These are phyloP conservation scores for Dictyostelium intermedium DNA, from an alignment of 78 protist genomes.

Conservation along the genomic window DNA sequence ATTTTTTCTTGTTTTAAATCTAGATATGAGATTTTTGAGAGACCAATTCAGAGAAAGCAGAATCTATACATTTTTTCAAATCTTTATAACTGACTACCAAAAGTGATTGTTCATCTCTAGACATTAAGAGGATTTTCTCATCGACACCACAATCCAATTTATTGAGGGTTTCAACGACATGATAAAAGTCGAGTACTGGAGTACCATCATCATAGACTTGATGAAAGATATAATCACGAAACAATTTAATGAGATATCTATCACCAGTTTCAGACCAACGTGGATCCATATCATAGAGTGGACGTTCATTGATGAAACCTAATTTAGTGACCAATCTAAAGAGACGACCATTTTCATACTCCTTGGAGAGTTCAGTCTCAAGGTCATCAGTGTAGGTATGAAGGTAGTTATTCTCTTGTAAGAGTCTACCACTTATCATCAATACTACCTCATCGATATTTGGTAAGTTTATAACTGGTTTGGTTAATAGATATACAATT, in stretches of 20 bases:
- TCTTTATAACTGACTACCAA: slow-evolving; percentile 88
- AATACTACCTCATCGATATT: slow-evolving; percentile 40
- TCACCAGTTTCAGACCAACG: slow-evolving; percentile 92
- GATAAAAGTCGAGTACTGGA: slow-evolving; percentile 84
- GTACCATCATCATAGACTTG: slow-evolving; percentile 87
- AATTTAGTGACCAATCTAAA: slow-evolving; percentile 85
- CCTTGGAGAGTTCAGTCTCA: slow-evolving; percentile 78
- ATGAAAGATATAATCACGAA: slow-evolving; percentile 92
- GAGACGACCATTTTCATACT: slow-evolving; percentile 89
- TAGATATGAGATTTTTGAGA: slow-evolving; percentile 29
- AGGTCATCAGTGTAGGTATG: slow-evolving; percentile 77
- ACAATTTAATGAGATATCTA: slow-evolving; percentile 84
- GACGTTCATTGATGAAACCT: slow-evolving; percentile 87
- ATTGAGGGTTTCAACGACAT: slow-evolving; percentile 88
- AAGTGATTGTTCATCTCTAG: slow-evolving; percentile 87
- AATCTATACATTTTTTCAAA: slow-evolving; percentile 81
- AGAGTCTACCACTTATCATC: slow-evolving; percentile 33
- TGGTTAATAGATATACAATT: slow-evolving; percentile 33
- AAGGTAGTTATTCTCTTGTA: slow-evolving; percentile 47
- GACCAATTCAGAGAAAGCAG: slow-evolving; percentile 79
- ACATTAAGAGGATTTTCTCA: slow-evolving; percentile 80
- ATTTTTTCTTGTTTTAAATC: background rate
- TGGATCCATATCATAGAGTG: slow-evolving; percentile 78
- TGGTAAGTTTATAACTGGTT: slow-evolving; percentile 36
- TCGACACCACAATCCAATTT: slow-evolving; percentile 88